Base-by-base conservation (phyloP, 2,329 filamentous ascomycete genomes). In the Sordariomycetes sp. region DNA sequence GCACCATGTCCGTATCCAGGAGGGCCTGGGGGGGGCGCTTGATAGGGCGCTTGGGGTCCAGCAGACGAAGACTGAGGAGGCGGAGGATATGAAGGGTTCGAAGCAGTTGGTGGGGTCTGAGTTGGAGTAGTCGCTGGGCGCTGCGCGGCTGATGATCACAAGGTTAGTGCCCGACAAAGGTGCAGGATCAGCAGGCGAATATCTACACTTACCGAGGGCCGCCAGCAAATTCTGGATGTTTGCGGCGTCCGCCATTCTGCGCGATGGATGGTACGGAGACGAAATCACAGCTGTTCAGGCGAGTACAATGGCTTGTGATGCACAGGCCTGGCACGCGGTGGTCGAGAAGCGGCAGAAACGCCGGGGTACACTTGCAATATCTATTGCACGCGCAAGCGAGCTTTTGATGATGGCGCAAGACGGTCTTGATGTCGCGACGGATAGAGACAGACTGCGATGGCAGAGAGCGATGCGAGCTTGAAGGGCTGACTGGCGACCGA, bases 141-240 rank as follows among this genome's bases (percentile, higher is more conserved):
- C 50, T 68, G 64, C 24, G 65, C 62, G 29, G 62, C 62, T 68
- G 46, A 14, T 30, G 9, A 31, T 6, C 20, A 32, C 39, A 34
- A 40, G 28, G 46, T 49, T 34, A 51, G 46, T 37, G 27, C 39
- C 18, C 37, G 29, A 28, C n/a, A n/a, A n/a, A n/a, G n/a, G n/a
- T n/a, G n/a, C n/a, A n/a, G n/a, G n/a, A n/a, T 35, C 29, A 31
- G 37, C 27, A 21, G 12, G 39, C 30, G 23, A n/a, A 25, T 25
- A 35, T 33, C 29, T 33, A 36, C 19, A 50, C 62, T 47, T 59
- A 68, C 64, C 64, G 36, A 69, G 55, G 40, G 65, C 65, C 37
- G 65, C 65, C 42, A 69, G 54, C 39, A 69, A 66, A 40, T 62
- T 64, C 47, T 66, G 57, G 37, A 65, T 64, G 36, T 60, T 55